phyloP scores from a whole-genome alignment of 768 basidiomycete genomes.

The Mycena kentingensis region DNA sequence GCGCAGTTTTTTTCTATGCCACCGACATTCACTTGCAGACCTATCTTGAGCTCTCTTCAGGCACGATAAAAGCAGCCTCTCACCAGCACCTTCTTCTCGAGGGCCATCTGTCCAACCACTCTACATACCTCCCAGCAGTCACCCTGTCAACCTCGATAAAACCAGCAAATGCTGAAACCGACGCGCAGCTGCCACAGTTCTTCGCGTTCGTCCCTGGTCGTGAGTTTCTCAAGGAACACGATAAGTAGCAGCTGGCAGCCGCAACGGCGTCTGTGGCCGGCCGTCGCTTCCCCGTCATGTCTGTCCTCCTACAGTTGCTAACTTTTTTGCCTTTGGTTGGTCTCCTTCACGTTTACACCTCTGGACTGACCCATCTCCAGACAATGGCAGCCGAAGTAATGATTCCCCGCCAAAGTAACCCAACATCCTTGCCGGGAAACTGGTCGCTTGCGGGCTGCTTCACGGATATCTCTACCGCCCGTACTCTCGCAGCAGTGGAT shows the following conservation, averaged over 20 bases:
- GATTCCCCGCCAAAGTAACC: slow-evolving; percentile 26
- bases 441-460: slow-evolving; percentile 58
- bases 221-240: slow-evolving; percentile 7
- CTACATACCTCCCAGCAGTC: slow-evolving; percentile 5
- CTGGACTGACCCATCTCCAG: neutral
- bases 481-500: slow-evolving; percentile 53
- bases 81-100: no score
- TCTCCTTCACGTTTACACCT: neutral
- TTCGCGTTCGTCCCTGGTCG: slow-evolving; percentile 15
- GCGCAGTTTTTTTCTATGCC: no score
- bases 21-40: no score
- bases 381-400: neutral
- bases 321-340: slow-evolving; percentile 14
- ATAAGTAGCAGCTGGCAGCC: no score
- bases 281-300: slow-evolving; percentile 12
- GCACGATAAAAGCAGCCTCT: no score
- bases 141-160: slow-evolving; percentile 17
- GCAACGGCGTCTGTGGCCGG: slow-evolving; percentile 8
- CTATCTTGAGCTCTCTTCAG: no score
- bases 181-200: slow-evolving; percentile 11
- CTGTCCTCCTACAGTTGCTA: slow-evolving; percentile 19
- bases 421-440: slow-evolving; percentile 37
- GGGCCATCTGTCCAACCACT: slow-evolving; percentile 20
- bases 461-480: slow-evolving; percentile 47
- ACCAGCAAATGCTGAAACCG: slow-evolving; percentile 6